phyloP scores from a whole-genome alignment of 305 asterid genomes.

The Nicotiana rustica region DNA sequence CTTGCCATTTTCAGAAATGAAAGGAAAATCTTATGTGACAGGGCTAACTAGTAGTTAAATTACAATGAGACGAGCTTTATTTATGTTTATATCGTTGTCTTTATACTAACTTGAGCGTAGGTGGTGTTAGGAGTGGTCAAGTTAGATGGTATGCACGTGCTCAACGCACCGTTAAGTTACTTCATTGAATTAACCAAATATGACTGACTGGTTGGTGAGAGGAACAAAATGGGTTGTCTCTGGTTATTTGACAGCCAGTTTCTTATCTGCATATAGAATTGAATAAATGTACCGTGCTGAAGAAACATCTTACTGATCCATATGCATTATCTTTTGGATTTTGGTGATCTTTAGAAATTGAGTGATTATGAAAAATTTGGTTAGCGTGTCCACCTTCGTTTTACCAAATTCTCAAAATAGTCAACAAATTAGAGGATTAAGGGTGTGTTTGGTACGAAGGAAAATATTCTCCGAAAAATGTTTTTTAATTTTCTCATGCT shows the following conservation, averaged over 20 bases:
- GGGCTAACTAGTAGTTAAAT: not conserved
- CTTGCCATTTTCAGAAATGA: conserved; percentile 26
- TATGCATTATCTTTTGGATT: not conserved
- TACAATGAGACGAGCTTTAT: not conserved
- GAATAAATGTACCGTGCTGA: not conserved
- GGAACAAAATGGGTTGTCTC: not conserved
- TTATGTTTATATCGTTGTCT: not conserved
- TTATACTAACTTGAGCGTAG: not conserved
- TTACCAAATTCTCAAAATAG: too few relatives aligned
- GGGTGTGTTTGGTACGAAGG: too few relatives aligned
- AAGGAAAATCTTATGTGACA: not conserved
- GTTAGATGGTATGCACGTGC: conserved; percentile 28
- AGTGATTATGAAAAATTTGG: too few relatives aligned
- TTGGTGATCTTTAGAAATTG: not conserved
- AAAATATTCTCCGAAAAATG: too few relatives aligned
- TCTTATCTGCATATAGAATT: not conserved
- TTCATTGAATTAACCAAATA: conserved; percentile 13
- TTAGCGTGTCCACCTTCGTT: too few relatives aligned
- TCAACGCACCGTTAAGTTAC: not conserved
- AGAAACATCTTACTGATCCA: not conserved
- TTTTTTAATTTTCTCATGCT: too few relatives aligned
- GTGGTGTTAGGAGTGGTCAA: not conserved
- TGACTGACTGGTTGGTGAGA: conserved; percentile 22
- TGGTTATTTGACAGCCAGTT: not conserved
- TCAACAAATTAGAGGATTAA: too few relatives aligned